phyloP scores from a whole-genome alignment of 2,329 filamentous ascomycete species.

The Aspergillus phoenicis region DNA sequence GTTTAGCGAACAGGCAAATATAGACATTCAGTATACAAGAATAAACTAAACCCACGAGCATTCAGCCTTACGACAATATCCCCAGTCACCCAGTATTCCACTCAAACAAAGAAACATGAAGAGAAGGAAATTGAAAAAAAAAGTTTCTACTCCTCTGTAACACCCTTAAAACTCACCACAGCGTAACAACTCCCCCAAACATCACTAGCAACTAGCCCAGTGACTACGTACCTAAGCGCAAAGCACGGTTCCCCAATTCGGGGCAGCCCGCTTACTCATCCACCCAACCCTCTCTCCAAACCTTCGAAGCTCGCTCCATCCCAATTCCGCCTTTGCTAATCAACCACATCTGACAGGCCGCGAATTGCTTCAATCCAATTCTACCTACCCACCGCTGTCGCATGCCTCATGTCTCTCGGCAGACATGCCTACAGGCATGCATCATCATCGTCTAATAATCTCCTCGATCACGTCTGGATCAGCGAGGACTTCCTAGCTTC shows the following conservation, averaged over 20 bases:
- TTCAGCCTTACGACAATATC: too few relatives aligned
- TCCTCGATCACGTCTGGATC: constrained; percentile 47
- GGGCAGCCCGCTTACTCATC: constrained; percentile 27
- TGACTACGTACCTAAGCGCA: background rate
- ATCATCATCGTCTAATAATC: constrained; percentile 24
- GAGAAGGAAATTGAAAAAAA: too few relatives aligned
- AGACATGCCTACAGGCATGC: constrained; percentile 47
- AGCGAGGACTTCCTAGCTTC: constrained; percentile 48
- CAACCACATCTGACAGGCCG: constrained; percentile 14
- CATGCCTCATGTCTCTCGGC: constrained; percentile 45
- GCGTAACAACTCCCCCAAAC: too few relatives aligned
- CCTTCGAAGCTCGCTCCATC: constrained; percentile 5
- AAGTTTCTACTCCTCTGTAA: too few relatives aligned
- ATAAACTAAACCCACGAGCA: too few relatives aligned
- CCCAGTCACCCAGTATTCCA: too few relatives aligned
- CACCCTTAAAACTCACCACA: too few relatives aligned
- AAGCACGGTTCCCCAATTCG: background rate
- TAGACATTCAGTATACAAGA: background rate
- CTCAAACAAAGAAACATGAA: too few relatives aligned
- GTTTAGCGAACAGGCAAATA: background rate
- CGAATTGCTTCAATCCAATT: constrained; percentile 19
- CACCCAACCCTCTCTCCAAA: background rate
- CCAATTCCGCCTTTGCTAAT: constrained; percentile 8
- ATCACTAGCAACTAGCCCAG: too few relatives aligned
- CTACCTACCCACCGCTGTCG: constrained; percentile 13